Conservation (phyloP, 352 stramenopile species). For the Blastocystis sp. region DNA sequence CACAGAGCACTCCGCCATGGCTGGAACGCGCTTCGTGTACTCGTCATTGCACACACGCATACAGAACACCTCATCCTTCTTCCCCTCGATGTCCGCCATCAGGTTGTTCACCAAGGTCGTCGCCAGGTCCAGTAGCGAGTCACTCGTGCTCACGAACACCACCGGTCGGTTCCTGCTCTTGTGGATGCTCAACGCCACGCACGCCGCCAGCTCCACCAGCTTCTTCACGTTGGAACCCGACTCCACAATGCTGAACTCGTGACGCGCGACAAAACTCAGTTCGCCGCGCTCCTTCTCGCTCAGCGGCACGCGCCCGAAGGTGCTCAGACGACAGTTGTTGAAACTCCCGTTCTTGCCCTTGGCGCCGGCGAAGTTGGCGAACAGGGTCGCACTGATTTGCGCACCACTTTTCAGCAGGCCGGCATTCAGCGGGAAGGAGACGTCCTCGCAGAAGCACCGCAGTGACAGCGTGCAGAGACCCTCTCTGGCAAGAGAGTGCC, state of each 20-base stretch:
- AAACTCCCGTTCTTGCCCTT: neutral
- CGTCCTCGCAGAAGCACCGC: neutral
- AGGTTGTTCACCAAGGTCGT: slow-evolving; percentile 5
- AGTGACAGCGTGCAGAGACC: neutral
- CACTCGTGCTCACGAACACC: slow-evolving; percentile 34
- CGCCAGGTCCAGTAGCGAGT: slow-evolving; percentile 4
- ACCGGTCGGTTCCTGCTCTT: neutral
- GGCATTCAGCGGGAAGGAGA: neutral
- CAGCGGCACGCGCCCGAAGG: neutral
- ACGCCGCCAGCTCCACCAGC: neutral
- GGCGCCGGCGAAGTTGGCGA: neutral
- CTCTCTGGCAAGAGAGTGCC: neutral
- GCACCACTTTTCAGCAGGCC: neutral
- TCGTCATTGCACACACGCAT: neutral
- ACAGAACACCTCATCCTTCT: neutral
- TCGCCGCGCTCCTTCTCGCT: neutral
- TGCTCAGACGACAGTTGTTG: neutral
- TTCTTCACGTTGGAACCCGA: slow-evolving; percentile 1
- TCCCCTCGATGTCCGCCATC: neutral
- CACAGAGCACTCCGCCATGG: neutral
- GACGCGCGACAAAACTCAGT: neutral
- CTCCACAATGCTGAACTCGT: neutral
- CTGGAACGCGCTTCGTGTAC: neutral
- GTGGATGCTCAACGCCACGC: neutral
- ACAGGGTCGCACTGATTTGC: neutral